phyloP scores from a whole-genome alignment of 345 rosid species.

The Euphorbia pulcherrima region DNA sequence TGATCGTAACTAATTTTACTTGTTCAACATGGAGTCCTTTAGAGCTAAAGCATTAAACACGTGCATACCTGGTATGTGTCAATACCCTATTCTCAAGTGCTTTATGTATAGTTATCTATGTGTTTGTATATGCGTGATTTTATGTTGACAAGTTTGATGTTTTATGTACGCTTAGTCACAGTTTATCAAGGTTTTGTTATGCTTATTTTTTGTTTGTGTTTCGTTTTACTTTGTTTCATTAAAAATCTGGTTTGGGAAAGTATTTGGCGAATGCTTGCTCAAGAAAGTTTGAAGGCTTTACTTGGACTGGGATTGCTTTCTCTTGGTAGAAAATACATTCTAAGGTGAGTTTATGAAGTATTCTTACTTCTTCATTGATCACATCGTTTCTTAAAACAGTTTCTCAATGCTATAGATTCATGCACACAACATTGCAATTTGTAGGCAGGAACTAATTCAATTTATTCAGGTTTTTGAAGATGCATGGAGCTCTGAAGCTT shows the following conservation, averaged over 20 bases:
- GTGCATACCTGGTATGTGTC: constrained; percentile 92
- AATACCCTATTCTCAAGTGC: not conserved
- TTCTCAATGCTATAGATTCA: not conserved
- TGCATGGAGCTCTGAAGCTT: constrained; percentile 92
- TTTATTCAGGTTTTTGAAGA: constrained; percentile 81
- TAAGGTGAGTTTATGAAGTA: constrained; percentile 88
- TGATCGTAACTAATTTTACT: constrained; percentile 91
- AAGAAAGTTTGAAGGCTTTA: constrained; percentile 88
- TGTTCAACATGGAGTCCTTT: constrained; percentile 98
- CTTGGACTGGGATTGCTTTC: constrained; percentile 86
- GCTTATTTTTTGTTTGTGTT: too few species aligned
- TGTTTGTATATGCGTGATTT: not conserved
- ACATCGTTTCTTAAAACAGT: not conserved
- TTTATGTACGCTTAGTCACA: not conserved
- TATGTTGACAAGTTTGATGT: not conserved
- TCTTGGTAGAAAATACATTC: constrained; percentile 76
- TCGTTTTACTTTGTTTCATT: too few species aligned
- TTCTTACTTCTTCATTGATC: constrained; percentile 9
- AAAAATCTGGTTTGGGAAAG: too few species aligned
- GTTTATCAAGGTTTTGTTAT: too few species aligned
- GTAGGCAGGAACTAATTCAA: constrained; percentile 26
- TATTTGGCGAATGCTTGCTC: constrained; percentile 80
- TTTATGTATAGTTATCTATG: not conserved
- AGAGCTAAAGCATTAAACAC: constrained; percentile 95
- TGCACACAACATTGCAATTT: constrained; percentile 8